Evolutionary conservation across 106 monocot genomes (phyloP), one percentile per base, ranked within the genome.

Genomic region (Apostasia ramifera): DNA sequence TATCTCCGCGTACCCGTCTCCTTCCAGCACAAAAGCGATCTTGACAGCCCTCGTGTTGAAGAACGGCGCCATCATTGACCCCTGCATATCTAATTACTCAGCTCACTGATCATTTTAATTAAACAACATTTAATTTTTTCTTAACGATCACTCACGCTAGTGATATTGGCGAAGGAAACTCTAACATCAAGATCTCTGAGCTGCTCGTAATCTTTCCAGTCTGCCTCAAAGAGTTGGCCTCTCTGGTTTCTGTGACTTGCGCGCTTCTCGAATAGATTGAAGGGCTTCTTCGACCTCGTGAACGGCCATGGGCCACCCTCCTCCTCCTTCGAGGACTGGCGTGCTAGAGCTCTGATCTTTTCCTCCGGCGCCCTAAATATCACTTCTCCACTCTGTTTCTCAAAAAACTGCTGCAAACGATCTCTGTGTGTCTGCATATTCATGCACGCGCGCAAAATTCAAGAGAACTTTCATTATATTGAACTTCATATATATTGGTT

Each of bases 1-100:
- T 70, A 88, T 94, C 67, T 94, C 94, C 7, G 85, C 38, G 63
- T 70, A 77, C 1, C 91, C 91, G 1, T 53, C 54, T 3, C 90
- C 94, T 40, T 59, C n/a, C 26, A 77, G 63, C 6, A 94, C 82
- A 5, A 87, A 6, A 1, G 74, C 74, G 5, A 94, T 41, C 82
- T 82, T 90, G 37, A 74, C 77, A 2, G 87, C 50, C 40, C 63
- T 73, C 0, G 90, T 70, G 77, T 83, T 90, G 85, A 83, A 87
- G 66, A 52, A 61, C 3, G 85, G 85, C 2, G 75, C 81, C 54
- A 79, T 53, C 90, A 94, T 87, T 2, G 94, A 87, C 14, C 90
- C 79, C 84, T 85, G 65, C 3, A 52, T 13, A 8, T 15, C 6
- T 2, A 44, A 0, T 9, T 55, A 46, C 6, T 3, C 51, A 57